Percentiles rank a stretch among this genome's conserved stretches.
Conservation (phyloP, 495 filamentous ascomycete genomes). For the Xylaria sp. region DNA sequence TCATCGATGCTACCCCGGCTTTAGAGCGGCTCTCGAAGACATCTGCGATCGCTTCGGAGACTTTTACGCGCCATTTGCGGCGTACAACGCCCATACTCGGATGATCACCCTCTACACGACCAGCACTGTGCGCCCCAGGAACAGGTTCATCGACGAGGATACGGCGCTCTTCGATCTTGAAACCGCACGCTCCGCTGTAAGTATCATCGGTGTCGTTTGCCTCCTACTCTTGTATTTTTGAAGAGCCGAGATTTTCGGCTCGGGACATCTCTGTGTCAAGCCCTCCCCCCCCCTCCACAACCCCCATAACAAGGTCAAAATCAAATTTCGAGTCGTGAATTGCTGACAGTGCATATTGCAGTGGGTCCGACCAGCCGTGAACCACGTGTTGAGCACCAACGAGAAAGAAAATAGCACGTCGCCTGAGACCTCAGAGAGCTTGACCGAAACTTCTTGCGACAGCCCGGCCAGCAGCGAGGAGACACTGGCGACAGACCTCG, state of each 20-base stretch:
- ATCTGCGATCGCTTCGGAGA: slow-evolving; percentile 32
- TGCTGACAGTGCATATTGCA: background rate
- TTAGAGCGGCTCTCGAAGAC: slow-evolving; percentile 34
- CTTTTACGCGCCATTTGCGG: slow-evolving; percentile 37
- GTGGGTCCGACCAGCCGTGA: slow-evolving; percentile 9
- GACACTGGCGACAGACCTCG: background rate
- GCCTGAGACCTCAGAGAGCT: slow-evolving; percentile 5
- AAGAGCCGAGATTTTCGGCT: background rate
- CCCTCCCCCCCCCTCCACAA: background rate
- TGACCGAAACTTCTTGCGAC: background rate
- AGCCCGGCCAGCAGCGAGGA: slow-evolving; percentile 10
- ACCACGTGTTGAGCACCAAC: background rate
- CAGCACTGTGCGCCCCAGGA: slow-evolving; percentile 9
- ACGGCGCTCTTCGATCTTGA: slow-evolving; percentile 19
- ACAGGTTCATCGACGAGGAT: slow-evolving; percentile 19
- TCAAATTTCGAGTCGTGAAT: background rate
- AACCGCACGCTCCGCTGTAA: slow-evolving; percentile 26
- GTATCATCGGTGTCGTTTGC: background rate
- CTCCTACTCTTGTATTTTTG: background rate
- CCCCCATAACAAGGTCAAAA: background rate
- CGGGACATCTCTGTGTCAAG: background rate
- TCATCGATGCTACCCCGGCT: slow-evolving; percentile 32
- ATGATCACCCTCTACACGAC: slow-evolving; percentile 33
- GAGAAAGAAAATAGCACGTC: background rate
- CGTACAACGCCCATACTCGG: slow-evolving; percentile 28